Base-by-base conservation (phyloP, 352 stramenopile species). In the Pythium phragmiticola region DNA sequence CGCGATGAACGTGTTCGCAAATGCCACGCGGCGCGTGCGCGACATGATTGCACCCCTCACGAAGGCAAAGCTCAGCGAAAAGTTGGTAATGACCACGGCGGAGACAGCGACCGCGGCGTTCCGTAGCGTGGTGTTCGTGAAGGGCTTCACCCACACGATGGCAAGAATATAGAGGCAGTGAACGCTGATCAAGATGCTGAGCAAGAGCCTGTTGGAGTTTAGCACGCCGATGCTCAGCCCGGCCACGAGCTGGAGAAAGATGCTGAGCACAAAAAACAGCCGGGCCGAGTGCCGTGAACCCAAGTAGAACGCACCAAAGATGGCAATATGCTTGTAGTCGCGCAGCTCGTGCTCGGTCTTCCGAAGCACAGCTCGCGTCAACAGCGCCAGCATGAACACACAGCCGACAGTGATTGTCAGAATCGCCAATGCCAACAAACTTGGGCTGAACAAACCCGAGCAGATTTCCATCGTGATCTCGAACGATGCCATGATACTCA, bases 381-480 rank as follows among this genome's bases (percentile, higher is more conserved):
- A 72, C 36, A 86, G 68, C n/a, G 72, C 72, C 3, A 87, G 57
- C n/a, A 84, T 67, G 17, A 73, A 65, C 12, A 83, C 78, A 46
- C 72, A 86, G 7, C 78, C 60, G 17, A 89, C 42, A 0, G 81
- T 63, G 7, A 92, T 50, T 8, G 73, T 60, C 4, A 80, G 63
- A 47, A 88, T 59, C 7, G 76, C 76, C 5, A 90, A 8, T 2
- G 82, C 51, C 13, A 68, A 39, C 11, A 82, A 65, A 19, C 66
- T 61, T 16, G 72, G 67, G 0, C 65, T 65, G 8, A 79, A 48
- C 7, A 62, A 56, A 8, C 56, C 63, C 11, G 75, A 64, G 43
- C 78, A 65, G 13, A 82, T 70, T 65, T 89, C 77, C 82, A 90
- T 92, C 16, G 70, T 78, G 28, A 88, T 89, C 54, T 89, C 83